Conservation (phyloP, 768 basidiomycete genomes). For the Mycena leptocephala region DNA sequence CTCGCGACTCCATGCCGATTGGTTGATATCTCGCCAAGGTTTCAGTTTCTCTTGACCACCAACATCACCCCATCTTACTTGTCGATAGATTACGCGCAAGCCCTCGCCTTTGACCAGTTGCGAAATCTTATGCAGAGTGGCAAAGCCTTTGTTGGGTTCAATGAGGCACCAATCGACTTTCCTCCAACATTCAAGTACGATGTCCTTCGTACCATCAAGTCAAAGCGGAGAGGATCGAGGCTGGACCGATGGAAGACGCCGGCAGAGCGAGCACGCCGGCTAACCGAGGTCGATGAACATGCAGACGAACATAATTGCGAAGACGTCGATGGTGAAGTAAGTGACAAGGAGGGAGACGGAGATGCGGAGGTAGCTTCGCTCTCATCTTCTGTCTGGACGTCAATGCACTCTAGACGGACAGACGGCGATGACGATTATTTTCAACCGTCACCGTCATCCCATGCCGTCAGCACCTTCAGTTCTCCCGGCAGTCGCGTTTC, state of each 20-base stretch:
- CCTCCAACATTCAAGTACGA: slow-evolving; percentile 97
- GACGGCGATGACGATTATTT: slow-evolving; percentile 62
- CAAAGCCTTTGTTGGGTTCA: slow-evolving; percentile 82
- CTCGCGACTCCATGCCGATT: slow-evolving; percentile 93
- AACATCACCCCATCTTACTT: not conserved
- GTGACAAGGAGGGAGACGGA: slow-evolving; percentile 58
- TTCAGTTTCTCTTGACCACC: slow-evolving; percentile 7
- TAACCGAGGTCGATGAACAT: slow-evolving; percentile 60
- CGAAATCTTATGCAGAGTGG: slow-evolving; percentile 81
- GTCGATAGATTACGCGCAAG: slow-evolving; percentile 82
- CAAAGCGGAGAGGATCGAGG: slow-evolving; percentile 60
- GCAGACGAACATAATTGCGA: slow-evolving; percentile 50
- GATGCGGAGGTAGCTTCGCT: slow-evolving; percentile 66
- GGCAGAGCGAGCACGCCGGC: slow-evolving; percentile 50
- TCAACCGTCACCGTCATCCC: slow-evolving; percentile 46
- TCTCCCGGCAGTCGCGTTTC: slow-evolving; percentile 56
- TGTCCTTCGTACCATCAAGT: slow-evolving; percentile 74
- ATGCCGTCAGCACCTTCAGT: slow-evolving; percentile 39
- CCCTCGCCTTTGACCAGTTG: slow-evolving; percentile 93
- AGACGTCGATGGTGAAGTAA: slow-evolving; percentile 56
- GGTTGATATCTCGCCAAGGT: slow-evolving; percentile 91
- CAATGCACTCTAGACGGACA: slow-evolving; percentile 57
- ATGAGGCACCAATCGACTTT: slow-evolving; percentile 87
- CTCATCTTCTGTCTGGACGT: slow-evolving; percentile 69
- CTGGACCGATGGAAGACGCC: slow-evolving; percentile 53